Evolutionary conservation across 495 filamentous ascomycete species (phyloP), one percentile per base, ranked within the genome.

Genomic region (Symbiotaphrina buchneri): DNA sequence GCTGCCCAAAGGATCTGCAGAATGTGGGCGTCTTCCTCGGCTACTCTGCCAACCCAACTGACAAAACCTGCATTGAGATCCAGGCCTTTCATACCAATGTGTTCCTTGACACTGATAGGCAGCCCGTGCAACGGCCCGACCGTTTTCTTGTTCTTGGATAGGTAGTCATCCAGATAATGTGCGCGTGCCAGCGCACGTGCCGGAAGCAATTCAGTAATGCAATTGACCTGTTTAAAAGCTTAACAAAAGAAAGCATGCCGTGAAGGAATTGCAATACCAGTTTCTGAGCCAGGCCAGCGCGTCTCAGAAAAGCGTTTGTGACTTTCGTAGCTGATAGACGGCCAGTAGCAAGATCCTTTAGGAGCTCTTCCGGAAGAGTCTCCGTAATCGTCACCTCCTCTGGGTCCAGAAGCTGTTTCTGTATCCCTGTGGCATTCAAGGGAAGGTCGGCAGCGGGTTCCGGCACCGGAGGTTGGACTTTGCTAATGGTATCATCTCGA

Each of bases 61-160:
- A 61, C 46, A 37, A 53, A 68, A 7, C 54, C 59, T 0, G 47
- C 56, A 39, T 65, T 61, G 3, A 48, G 20, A 31, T 55, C 55
- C 5, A 65, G 47, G 3, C 58, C 68, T 39, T 67, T 54, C 17
- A 80, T 59, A 18, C 54, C 54, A 32, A 74, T 55, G 33, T 67
- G 56, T 43, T 78, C 73, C 46, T 80, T 80, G 6, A 76, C 56
- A 15, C 61, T 68, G 16, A 78, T 65, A 0, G 73, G 73, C 5
- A 80, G 36, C 11, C 74, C 74, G 35, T 80, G 73, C 0, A 80
- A 48, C 3, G 70, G 71, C 0, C 73, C 73, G 10, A 63, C 38
- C 4, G 57, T 48, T 27, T 54, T 55, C 4, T 34, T 31, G 25
- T 52, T 37, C 14, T 35, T 21, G 0, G 37, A 19, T 18, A 47